Percentiles rank a stretch among this genome's conserved stretches.
Conservation (phyloP, 2,329 filamentous ascomycete species). For the Coniochaeta sp. region DNA sequence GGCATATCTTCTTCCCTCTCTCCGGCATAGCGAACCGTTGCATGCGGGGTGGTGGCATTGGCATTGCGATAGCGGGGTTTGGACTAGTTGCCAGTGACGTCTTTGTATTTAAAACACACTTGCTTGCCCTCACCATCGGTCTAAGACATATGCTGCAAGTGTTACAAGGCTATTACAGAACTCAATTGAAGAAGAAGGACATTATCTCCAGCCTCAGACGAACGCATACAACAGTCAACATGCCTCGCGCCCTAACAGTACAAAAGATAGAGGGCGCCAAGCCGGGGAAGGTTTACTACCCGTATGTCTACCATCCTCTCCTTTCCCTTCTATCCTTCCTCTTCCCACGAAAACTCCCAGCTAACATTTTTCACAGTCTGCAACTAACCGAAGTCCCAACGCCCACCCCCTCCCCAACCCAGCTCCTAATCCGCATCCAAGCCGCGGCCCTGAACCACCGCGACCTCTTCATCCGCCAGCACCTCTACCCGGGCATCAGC, state of each 20-base stretch:
- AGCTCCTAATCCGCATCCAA: slow-evolving; percentile 69
- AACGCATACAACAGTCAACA: too few relatives aligned
- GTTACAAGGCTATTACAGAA: neutral
- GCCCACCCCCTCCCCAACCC: slow-evolving; percentile 54
- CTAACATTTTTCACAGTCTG: slow-evolving; percentile 33
- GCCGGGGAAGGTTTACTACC: slow-evolving; percentile 83
- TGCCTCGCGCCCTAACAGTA: slow-evolving; percentile 54
- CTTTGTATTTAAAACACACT: neutral
- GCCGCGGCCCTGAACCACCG: slow-evolving; percentile 89
- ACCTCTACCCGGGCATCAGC: slow-evolving; percentile 79
- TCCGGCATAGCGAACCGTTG: neutral
- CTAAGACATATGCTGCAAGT: neutral
- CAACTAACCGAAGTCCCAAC: slow-evolving; percentile 53
- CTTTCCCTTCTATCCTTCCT: neutral
- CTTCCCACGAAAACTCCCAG: neutral
- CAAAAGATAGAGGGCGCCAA: slow-evolving; percentile 65
- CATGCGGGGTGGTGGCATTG: neutral
- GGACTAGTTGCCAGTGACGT: neutral
- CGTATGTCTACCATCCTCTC: slow-evolving; percentile 34
- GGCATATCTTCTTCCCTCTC: neutral
- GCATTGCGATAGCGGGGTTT: neutral
- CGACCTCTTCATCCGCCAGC: slow-evolving; percentile 88
- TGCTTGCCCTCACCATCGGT: too few relatives aligned
- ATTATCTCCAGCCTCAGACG: too few relatives aligned
- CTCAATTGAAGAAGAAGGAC: neutral